These are phyloP conservation scores for Colletotrichum orbiculare DNA, from an alignment of 2,329 filamentous ascomycete species.

Conservation along the genomic window DNA sequence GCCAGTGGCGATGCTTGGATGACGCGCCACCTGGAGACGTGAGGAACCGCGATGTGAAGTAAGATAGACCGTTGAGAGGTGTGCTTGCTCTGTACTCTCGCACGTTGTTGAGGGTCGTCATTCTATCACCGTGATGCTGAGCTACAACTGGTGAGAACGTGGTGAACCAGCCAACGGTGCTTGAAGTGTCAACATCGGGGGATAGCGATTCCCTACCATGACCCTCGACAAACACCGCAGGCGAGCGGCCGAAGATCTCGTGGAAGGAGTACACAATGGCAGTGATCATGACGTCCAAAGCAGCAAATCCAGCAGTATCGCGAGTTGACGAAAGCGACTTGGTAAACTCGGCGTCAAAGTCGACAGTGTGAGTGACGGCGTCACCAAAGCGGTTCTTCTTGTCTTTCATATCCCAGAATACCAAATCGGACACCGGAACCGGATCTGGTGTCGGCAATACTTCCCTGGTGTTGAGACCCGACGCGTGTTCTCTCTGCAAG, in stretches of 20 bases:
- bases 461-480: background rate
- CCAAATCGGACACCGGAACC: constrained; percentile 37
- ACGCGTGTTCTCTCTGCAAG: constrained; percentile 6
- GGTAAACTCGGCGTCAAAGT: constrained; percentile 43
- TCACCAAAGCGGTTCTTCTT: constrained; percentile 37
- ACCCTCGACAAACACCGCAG: constrained; percentile 52
- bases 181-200: constrained; percentile 46
- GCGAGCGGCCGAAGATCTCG: constrained; percentile 46
- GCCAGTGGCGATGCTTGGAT: constrained; percentile 35
- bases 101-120: background rate
- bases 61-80: constrained; percentile 6
- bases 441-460: background rate
- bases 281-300: constrained; percentile 52
- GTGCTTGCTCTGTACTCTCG: background rate
- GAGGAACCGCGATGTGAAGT: constrained; percentile 30
- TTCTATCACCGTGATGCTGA: background rate
- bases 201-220: constrained; percentile 54
- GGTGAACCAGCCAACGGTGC: constrained; percentile 60
- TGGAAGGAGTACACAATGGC: constrained; percentile 48
- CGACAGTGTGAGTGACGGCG: constrained; percentile 41
- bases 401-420: constrained; percentile 42
- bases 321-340: constrained; percentile 38
- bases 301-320: constrained; percentile 46
- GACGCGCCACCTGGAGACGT: background rate
- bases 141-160: constrained; percentile 50